Base-by-base conservation (phyloP, 169 alveolate genomes). In the Plasmodium ovale region DNA sequence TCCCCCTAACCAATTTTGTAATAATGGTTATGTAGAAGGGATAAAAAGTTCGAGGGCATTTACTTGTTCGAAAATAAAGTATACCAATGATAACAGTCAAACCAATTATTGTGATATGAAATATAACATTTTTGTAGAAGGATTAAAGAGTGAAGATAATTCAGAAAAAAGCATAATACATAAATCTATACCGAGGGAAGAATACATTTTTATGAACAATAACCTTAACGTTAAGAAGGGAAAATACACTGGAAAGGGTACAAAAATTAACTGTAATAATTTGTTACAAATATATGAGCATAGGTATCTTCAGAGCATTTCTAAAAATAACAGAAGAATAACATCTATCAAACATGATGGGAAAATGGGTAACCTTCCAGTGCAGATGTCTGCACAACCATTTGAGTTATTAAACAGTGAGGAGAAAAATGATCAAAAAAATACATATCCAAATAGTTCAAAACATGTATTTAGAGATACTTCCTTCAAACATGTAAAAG, bases 261-360 rank as follows among this genome's bases (percentile, higher is more conserved):
- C 14, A 29, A 29, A 74, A 16, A 33, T 35, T n/a, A 39, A 16
- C 37, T 74, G 58, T 74, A 68, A 74, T 35, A 67, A 74, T 74
- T 74, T 74, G 35, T 51, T 74, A 37, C 88, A 74, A 74, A 74
- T 74, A 74, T 74, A 74, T 65, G 74, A 74, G 44, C 88, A 74
- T 64, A 60, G 70, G 37, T 74, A 74, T 33, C 88, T 74, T 74
- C 69, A 53, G 51, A 62, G 9, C 27, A 74, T 74, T 39, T 59
- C 72, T 31, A 74, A 60, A 29, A 29, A n/a, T 27, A 54, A 35
- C 29, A 72, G 42, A 71, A 42, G 21, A 54, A 14, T 33, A 53
- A 16, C 44, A 9, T 14, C 70, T 4, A 23, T 3, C 39, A 47
- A 3, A 33, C 33, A 1, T 27, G 10, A 21, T 54, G 31, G 21